A percentile compares a stretch with the other conserved stretches of the same genome.
phyloP scores from a whole-genome alignment of 306 rosid genomes.

The Argentina anserina region DNA sequence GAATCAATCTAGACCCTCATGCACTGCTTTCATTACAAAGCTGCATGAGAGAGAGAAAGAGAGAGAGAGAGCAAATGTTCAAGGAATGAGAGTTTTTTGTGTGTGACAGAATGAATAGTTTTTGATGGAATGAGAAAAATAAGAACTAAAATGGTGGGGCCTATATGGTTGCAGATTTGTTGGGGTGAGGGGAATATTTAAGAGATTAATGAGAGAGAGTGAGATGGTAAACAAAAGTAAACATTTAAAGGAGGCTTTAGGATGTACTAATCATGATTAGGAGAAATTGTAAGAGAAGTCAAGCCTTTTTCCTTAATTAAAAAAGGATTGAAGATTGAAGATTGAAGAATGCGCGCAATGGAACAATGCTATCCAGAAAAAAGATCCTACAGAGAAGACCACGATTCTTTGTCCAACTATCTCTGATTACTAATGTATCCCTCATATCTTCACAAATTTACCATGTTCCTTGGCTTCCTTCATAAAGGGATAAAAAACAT shows the following conservation, averaged over 20 bases:
- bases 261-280: conserved; percentile 1
- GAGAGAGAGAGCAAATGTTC: conserved; percentile 30
- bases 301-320: background rate
- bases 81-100: conserved; percentile 30
- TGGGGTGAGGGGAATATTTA: conserved; percentile 35
- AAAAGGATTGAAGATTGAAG: background rate
- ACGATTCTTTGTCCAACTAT: conserved; percentile 1
- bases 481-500: too few species aligned
- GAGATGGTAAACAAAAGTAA: background rate
- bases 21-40: conserved; percentile 44
- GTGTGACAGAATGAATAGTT: too few species aligned
- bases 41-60: conserved; percentile 49
- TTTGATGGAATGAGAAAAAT: conserved; percentile 3
- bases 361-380: conserved; percentile 17
- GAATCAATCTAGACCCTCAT: conserved; percentile 36
- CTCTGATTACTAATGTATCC: conserved; percentile 1
- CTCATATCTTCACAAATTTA: background rate
- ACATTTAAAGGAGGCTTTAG: conserved; percentile 12
- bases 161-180: conserved; percentile 46
- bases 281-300: conserved; percentile 2
- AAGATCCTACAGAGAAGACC: conserved; percentile 2
- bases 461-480: too few species aligned
- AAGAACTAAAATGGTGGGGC: conserved; percentile 43
- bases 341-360: background rate
- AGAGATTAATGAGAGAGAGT: conserved; percentile 2